Evolutionary conservation across 192 early-diverging fungal genomes (phyloP).

Genomic region (Entophlyctis luteolus): DNA sequence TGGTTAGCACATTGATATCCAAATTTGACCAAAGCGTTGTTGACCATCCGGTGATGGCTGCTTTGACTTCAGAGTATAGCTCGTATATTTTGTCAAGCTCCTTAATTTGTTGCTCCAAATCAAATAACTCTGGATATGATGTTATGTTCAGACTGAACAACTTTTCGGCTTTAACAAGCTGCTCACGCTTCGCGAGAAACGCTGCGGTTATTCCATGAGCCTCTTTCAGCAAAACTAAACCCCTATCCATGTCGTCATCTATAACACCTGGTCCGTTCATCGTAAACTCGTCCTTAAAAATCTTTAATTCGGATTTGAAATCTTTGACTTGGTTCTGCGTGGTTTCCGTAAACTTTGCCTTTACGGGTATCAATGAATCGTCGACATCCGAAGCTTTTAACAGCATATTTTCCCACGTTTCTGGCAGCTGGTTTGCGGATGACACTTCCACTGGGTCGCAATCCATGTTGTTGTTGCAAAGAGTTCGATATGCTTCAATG

Average conservation of each 20-base stretch:
- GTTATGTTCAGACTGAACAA: conserved; percentile 57
- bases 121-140: conserved; percentile 60
- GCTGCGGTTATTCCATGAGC: conserved; percentile 43
- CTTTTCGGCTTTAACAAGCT: conserved; percentile 57
- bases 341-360: conserved; percentile 56
- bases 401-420: conserved; percentile 53
- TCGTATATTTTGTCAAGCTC: conserved; percentile 59
- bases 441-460: conserved; percentile 41
- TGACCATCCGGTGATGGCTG: conserved; percentile 55
- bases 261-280: conserved; percentile 53
- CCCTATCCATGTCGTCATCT: conserved; percentile 53
- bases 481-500: conserved; percentile 56
- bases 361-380: conserved; percentile 53
- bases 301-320: conserved; percentile 47
- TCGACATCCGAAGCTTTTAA: conserved; percentile 45
- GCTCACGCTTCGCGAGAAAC: conserved; percentile 42
- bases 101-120: conserved; percentile 53
- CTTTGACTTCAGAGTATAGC: conserved; percentile 56
- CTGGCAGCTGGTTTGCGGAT: conserved; percentile 38
- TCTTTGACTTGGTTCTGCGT: conserved; percentile 53
- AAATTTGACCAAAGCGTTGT: conserved; percentile 61
- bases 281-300: conserved; percentile 53
- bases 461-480: conserved; percentile 48
- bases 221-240: conserved; percentile 46
- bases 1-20: conserved; percentile 56